Evolutionary conservation across 2,329 filamentous ascomycete genomes (phyloP), one percentile per base, ranked within the genome.

Genomic region (Clarireedia paspali): DNA sequence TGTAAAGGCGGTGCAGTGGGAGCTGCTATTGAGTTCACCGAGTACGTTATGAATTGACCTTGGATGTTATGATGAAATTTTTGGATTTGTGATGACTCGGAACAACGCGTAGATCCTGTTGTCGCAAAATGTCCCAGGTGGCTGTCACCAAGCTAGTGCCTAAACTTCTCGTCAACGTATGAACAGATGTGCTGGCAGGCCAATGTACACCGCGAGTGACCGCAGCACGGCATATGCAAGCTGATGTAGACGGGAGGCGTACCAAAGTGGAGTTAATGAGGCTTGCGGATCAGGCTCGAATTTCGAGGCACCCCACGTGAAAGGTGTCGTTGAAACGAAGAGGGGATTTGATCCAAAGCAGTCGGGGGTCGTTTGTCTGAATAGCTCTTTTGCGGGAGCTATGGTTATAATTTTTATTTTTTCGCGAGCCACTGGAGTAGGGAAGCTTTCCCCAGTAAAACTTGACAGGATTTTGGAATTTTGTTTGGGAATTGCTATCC

Each of bases 131-230:
- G 50, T 47, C 57, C 53, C 55, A 64, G 59, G 58, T 64, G 61
- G 62, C 58, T 40, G 59, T 59, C 50, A 42, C 59, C 34, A 45
- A 57, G 47, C 62, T 68, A 67, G 65, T 65, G 62, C 62, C 53
- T 57, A 62, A 60, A 57, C 62, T 61, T 60, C 61, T 60, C 49
- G 60, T 78, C 74, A 77, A 79, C 77, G 74, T 75, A 77, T 78
- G 77, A 72, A 78, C 74, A 72, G 74, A 79, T 83, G 81, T 76
- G 81, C 76, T 83, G 80, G 80, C 80, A 83, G 66, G 72, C 67
- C 72, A 74, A 73, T 75, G 73, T 72, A 74, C 74, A 73, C 73
- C 73, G 75, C 73, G 75, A 74, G 75, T 74, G 74, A 74, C 74
- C 71, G 74, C 73, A 74, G 74, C 73, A 75, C 76, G 74, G 75